Evolutionary conservation across 495 filamentous ascomycete genomes (phyloP).

Genomic region (Aspergillus hancockii): DNA sequence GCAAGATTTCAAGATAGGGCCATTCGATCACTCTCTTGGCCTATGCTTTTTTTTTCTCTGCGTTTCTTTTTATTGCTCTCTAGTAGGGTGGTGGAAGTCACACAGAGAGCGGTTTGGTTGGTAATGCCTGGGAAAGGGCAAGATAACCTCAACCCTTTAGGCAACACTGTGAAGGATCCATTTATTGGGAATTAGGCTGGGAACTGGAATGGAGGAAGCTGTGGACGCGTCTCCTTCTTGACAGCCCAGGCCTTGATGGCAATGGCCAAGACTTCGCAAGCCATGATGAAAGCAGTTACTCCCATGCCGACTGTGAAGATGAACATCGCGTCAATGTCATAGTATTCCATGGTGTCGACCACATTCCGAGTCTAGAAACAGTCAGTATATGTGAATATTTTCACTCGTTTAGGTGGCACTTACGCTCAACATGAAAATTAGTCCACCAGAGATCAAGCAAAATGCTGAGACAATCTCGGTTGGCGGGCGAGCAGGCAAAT

Average conservation of each 20-base stretch:
- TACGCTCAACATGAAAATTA: constrained; percentile 92
- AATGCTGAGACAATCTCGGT: constrained; percentile 85
- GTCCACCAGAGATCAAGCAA: constrained; percentile 81
- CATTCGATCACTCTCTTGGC: constrained; percentile 1
- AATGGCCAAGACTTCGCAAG: constrained; percentile 73
- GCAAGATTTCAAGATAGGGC: constrained; percentile 15
- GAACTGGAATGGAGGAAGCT: constrained; percentile 26
- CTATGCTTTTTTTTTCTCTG: background rate
- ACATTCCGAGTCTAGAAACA: constrained; percentile 64
- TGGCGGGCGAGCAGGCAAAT: constrained; percentile 86
- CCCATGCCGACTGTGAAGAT: constrained; percentile 90
- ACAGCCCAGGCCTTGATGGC: constrained; percentile 91
- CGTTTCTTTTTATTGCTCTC: background rate
- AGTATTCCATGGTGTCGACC: constrained; percentile 72
- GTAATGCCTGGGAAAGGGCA: background rate
- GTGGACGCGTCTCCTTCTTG: constrained; percentile 53
- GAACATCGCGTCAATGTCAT: constrained; percentile 82
- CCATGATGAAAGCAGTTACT: constrained; percentile 79
- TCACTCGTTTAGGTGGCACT: constrained; percentile 30
- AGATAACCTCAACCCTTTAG: no score
- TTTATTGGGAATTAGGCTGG: constrained; percentile 12
- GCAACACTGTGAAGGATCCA: background rate
- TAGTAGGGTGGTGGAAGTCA: background rate
- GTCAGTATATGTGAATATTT: background rate
- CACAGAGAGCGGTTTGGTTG: background rate